phyloP scores from a whole-genome alignment of 2,329 filamentous ascomycete species.

The Aspergillus hiratsukae region DNA sequence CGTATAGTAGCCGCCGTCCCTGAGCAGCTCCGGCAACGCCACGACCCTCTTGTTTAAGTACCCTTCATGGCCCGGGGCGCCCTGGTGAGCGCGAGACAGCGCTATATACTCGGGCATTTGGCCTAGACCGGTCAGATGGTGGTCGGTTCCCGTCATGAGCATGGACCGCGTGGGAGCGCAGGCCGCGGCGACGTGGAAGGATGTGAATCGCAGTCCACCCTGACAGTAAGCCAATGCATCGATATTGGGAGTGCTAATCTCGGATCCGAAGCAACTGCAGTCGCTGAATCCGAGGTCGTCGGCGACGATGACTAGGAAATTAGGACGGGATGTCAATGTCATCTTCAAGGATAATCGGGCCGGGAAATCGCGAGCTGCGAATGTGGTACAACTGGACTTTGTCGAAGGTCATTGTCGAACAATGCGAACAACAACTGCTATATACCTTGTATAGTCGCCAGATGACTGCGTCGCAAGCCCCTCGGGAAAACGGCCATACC shows the following conservation, averaged over 20 bases:
- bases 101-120: constrained; percentile 24
- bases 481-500: neutral
- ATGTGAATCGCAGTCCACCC: constrained; percentile 50
- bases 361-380: neutral
- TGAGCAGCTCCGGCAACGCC: constrained; percentile 31
- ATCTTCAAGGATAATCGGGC: neutral
- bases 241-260: constrained; percentile 53
- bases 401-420: neutral
- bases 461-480: neutral
- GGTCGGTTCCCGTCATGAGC: constrained; percentile 33
- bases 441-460: neutral
- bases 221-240: constrained; percentile 41
- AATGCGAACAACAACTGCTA: neutral
- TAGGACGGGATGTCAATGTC: constrained; percentile 11
- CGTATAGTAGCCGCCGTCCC: constrained; percentile 32
- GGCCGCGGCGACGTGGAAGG: constrained; percentile 57
- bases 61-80: constrained; percentile 33
- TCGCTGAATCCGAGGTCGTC: constrained; percentile 52
- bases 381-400: neutral
- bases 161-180: constrained; percentile 46
- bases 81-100: constrained; percentile 16
- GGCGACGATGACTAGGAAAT: constrained; percentile 26
- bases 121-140: constrained; percentile 31
- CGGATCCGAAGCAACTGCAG: constrained; percentile 50
- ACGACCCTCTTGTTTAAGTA: constrained; percentile 33